Evolutionary conservation across 176 grass and related monocot genomes (phyloP).

Genomic region (Avena atlantica): DNA sequence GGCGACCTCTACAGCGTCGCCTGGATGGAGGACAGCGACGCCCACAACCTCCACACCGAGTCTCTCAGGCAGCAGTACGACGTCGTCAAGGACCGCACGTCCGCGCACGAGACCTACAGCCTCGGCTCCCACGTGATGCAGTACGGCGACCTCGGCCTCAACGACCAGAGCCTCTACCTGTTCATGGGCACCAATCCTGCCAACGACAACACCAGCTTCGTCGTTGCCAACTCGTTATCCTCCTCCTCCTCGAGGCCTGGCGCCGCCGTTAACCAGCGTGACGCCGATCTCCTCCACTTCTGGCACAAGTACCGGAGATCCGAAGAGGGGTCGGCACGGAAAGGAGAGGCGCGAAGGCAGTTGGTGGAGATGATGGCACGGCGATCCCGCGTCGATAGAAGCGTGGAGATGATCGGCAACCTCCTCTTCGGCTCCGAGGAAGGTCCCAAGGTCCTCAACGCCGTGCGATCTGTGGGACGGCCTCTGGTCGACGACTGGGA

Average conservation of each 20-base stretch:
- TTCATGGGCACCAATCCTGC: constrained; percentile 73
- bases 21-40: constrained; percentile 50
- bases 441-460: constrained; percentile 37
- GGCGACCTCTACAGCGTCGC: constrained; percentile 83
- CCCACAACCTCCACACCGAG: constrained; percentile 55
- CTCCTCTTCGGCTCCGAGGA: constrained; percentile 61
- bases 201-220: constrained; percentile 49
- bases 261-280: constrained; percentile 50
- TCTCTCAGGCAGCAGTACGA: constrained; percentile 72
- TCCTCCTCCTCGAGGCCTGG: constrained; percentile 1
- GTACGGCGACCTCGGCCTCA: constrained; percentile 60
- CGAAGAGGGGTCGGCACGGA: constrained; percentile 53
- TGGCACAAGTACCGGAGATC: constrained; percentile 73
- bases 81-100: constrained; percentile 64
- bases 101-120: constrained; percentile 46
- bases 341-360: constrained; percentile 54
- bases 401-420: constrained; percentile 61
- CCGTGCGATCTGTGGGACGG: constrained; percentile 52
- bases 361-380: constrained; percentile 62
- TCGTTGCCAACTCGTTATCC: background rate
- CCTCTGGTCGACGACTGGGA: constrained; percentile 76
- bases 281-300: constrained; percentile 82
- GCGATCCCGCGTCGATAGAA: constrained; percentile 68
- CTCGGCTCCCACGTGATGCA: constrained; percentile 83
- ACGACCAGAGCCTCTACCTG: constrained; percentile 42